Percentiles rank a stretch among this genome's conserved stretches.
phyloP scores from a whole-genome alignment of 352 stramenopile species.

The Phytophthora sansomeana region DNA sequence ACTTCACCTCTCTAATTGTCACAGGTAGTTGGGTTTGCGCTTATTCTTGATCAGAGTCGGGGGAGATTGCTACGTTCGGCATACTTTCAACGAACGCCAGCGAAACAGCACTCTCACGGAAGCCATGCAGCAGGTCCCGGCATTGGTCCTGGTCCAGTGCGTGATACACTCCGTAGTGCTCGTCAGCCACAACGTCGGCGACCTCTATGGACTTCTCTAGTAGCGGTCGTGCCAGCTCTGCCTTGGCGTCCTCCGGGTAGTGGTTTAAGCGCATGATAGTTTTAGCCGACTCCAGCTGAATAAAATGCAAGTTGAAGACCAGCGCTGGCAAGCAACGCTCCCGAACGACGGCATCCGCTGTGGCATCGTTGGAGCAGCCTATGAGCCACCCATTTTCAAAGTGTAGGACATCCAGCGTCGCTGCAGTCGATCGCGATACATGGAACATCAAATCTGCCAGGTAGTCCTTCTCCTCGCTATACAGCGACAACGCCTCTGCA shows the following conservation, averaged over 20 bases:
- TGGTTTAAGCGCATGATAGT: constrained; percentile 72
- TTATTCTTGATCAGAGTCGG: constrained; percentile 38
- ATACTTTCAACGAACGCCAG: constrained; percentile 64
- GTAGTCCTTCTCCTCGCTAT: constrained; percentile 83
- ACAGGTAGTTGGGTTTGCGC: constrained; percentile 23
- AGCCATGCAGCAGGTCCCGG: constrained; percentile 66
- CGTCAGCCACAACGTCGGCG: constrained; percentile 79
- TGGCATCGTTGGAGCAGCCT: constrained; percentile 52
- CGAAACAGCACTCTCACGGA: constrained; percentile 76
- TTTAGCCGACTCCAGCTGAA: constrained; percentile 82
- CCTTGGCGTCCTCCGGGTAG: constrained; percentile 66
- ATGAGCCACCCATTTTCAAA: constrained; percentile 85
- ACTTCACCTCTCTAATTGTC: constrained; percentile 39
- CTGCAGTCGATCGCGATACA: constrained; percentile 55
- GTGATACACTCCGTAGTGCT: constrained; percentile 75
- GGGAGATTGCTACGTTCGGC: constrained; percentile 10
- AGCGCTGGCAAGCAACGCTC: constrained; percentile 70
- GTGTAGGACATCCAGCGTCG: constrained; percentile 75
- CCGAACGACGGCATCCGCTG: constrained; percentile 54
- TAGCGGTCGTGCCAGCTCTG: constrained; percentile 62
- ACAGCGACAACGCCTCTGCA: constrained; percentile 45
- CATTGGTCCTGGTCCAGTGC: constrained; percentile 71
- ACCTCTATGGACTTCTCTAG: constrained; percentile 82
- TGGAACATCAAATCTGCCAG: constrained; percentile 83
- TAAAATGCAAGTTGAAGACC: constrained; percentile 79